A percentile compares a stretch with the other conserved stretches of the same genome.
Evolutionary conservation across 148 eudicot genomes (phyloP).

Genomic region (Cornus kousa): DNA sequence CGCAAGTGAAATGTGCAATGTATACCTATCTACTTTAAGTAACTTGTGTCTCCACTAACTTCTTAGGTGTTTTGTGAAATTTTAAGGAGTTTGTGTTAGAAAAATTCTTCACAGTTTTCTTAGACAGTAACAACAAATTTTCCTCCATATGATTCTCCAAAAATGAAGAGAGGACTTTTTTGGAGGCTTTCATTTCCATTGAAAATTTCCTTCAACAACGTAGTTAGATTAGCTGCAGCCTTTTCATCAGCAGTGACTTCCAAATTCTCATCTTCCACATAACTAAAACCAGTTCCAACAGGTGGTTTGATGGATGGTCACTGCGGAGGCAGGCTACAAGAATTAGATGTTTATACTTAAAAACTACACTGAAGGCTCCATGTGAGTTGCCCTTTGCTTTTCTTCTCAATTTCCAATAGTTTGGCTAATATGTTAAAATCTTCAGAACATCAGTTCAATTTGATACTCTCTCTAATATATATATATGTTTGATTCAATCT

Average conservation of each 20-base stretch:
- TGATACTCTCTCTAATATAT: background rate
- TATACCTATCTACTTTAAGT: too few species aligned
- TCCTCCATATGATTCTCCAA: slow-evolving; percentile 20
- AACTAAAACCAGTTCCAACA: slow-evolving; percentile 14
- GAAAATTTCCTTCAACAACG: slow-evolving; percentile 12
- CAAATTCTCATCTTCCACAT: slow-evolving; percentile 19
- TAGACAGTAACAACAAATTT: slow-evolving; percentile 7
- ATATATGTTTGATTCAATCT: background rate
- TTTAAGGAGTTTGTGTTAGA: background rate
- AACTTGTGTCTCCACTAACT: too few species aligned
- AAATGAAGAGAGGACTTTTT: slow-evolving; percentile 13
- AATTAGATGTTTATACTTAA: slow-evolving; percentile 38
- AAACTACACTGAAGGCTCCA: slow-evolving; percentile 20
- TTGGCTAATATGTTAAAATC: slow-evolving; percentile 13
- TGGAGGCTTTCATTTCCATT: slow-evolving; percentile 11
- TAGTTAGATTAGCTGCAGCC: slow-evolving; percentile 11
- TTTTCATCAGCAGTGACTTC: slow-evolving; percentile 5
- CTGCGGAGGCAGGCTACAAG: slow-evolving; percentile 46
- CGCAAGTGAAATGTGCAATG: too few species aligned
- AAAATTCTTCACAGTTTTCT: background rate
- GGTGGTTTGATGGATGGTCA: slow-evolving; percentile 42
- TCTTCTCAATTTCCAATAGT: too few species aligned
- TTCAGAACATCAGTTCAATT: background rate
- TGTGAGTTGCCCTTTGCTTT: too few species aligned
- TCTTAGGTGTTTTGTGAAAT: too few species aligned